Percentiles rank a stretch among this genome's conserved stretches.
These are phyloP conservation scores for Penicillium canariense DNA, from an alignment of 495 filamentous ascomycete species.

Conservation along the genomic window DNA sequence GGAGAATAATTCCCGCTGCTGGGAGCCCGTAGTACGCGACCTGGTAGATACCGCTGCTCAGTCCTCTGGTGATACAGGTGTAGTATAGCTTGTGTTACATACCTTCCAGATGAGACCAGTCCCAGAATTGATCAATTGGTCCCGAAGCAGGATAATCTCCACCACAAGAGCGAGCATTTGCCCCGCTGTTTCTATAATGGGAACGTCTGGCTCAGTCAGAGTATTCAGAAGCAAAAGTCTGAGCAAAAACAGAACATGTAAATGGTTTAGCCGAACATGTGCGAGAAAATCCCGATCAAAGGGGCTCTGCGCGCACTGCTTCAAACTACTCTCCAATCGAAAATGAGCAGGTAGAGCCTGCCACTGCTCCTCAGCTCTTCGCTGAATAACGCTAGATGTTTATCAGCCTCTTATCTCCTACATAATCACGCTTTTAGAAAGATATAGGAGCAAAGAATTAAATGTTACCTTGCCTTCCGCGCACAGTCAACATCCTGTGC, in stretches of 20 bases:
- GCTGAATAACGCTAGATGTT: slow-evolving; percentile 10
- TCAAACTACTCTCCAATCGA: slow-evolving; percentile 27
- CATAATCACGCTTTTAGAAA: neutral
- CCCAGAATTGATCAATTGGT: slow-evolving; percentile 40
- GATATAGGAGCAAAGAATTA: neutral
- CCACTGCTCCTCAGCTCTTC: slow-evolving; percentile 28
- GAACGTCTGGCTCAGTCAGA: slow-evolving; percentile 31
- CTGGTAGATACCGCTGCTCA: slow-evolving; percentile 12
- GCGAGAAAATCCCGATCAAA: slow-evolving; percentile 37
- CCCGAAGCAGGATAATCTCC: slow-evolving; percentile 36
- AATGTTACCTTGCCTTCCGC: slow-evolving; percentile 20
- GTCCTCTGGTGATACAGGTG: too few relatives aligned
- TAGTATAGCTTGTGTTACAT: neutral
- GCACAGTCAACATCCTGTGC: slow-evolving; percentile 23
- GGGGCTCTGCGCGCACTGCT: slow-evolving; percentile 21
- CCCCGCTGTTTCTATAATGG: slow-evolving; percentile 29
- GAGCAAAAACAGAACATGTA: slow-evolving; percentile 42
- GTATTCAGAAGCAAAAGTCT: slow-evolving; percentile 30
- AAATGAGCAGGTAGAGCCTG: slow-evolving; percentile 28
- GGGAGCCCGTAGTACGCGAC: slow-evolving; percentile 43
- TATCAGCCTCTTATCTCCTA: neutral
- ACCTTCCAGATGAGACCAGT: slow-evolving; percentile 46
- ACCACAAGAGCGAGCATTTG: slow-evolving; percentile 39
- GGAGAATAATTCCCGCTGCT: slow-evolving; percentile 39
- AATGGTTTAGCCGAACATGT: slow-evolving; percentile 37